These are phyloP conservation scores for Nakazawaea populi DNA, from an alignment of 805 yeast species.

Conservation along the genomic window DNA sequence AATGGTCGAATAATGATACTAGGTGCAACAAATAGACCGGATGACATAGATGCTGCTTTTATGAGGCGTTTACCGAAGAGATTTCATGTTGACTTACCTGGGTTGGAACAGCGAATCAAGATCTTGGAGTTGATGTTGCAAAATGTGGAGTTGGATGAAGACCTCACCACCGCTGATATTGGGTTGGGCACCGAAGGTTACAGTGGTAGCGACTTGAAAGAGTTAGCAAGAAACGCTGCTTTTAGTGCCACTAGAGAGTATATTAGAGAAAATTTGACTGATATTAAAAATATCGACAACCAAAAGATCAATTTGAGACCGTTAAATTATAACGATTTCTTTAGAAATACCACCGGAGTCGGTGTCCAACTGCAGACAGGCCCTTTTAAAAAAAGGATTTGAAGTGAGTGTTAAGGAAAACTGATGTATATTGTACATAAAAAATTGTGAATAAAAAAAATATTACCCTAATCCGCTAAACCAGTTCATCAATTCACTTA, in stretches of 20 bases:
- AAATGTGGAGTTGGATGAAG: conserved; percentile 55
- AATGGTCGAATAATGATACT: conserved; percentile 78
- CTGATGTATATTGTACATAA: no score
- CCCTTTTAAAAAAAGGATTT: not conserved
- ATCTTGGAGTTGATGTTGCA: conserved; percentile 65
- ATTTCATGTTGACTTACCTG: conserved; percentile 74
- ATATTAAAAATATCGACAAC: conserved; percentile 30
- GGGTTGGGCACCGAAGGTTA: conserved; percentile 64
- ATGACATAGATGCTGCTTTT: conserved; percentile 89
- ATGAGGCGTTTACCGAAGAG: conserved; percentile 90
- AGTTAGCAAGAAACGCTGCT: conserved; percentile 90
- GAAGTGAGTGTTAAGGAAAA: no score
- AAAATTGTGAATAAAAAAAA: no score
- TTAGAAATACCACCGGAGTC: not conserved
- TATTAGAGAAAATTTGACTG: conserved; percentile 49
- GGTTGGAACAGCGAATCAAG: conserved; percentile 55
- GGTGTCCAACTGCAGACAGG: not conserved
- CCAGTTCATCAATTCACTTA: conserved; percentile 20
- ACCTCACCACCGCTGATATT: conserved; percentile 55
- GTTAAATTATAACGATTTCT: conserved; percentile 56
- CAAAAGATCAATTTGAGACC: conserved; percentile 50
- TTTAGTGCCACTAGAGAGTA: conserved; percentile 83
- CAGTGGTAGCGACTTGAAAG: conserved; percentile 90
- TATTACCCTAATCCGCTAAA: no score
- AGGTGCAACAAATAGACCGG: conserved; percentile 93